Evolutionary conservation across 352 stramenopile genomes (phyloP).

Genomic region (Globisporangium uncinulatum): DNA sequence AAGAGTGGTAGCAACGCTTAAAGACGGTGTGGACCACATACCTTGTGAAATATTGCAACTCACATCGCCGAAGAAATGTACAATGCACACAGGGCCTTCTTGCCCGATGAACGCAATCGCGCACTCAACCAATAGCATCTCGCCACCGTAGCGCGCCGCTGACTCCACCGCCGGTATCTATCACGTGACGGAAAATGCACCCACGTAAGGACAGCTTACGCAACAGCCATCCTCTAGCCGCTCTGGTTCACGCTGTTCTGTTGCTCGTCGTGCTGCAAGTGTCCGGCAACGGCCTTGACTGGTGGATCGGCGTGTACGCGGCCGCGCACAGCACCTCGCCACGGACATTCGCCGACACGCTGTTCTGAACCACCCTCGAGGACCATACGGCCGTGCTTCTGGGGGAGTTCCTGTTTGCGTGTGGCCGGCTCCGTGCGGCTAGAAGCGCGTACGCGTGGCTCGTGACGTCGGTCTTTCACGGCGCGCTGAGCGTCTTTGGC

Average conservation of each 20-base stretch:
- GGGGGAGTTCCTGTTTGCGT: constrained; percentile 86
- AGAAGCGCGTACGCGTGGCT: constrained; percentile 53
- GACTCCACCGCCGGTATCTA: no score
- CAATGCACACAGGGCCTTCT: no score
- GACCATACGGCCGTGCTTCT: constrained; percentile 67
- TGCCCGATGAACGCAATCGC: no score
- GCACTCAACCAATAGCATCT: no score
- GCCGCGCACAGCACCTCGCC: constrained; percentile 46
- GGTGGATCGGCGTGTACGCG: constrained; percentile 82
- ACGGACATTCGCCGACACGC: constrained; percentile 39
- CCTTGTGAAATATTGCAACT: no score
- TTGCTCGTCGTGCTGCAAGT: constrained; percentile 67
- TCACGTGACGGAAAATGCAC: no score
- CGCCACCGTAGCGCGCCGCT: no score
- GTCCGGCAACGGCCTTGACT: constrained; percentile 72
- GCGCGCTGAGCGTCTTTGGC: constrained; percentile 66
- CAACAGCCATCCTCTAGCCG: constrained; percentile 33
- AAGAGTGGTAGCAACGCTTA: no score
- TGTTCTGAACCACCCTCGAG: constrained; percentile 56
- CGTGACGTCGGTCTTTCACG: constrained; percentile 41
- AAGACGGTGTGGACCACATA: no score
- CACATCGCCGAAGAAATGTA: no score
- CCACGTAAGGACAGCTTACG: constrained; percentile 63
- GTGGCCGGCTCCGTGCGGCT: constrained; percentile 66
- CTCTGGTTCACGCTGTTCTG: constrained; percentile 47